Base-by-base conservation (phyloP, 2,329 filamentous ascomycete species). In the Diaporthe citri region DNA sequence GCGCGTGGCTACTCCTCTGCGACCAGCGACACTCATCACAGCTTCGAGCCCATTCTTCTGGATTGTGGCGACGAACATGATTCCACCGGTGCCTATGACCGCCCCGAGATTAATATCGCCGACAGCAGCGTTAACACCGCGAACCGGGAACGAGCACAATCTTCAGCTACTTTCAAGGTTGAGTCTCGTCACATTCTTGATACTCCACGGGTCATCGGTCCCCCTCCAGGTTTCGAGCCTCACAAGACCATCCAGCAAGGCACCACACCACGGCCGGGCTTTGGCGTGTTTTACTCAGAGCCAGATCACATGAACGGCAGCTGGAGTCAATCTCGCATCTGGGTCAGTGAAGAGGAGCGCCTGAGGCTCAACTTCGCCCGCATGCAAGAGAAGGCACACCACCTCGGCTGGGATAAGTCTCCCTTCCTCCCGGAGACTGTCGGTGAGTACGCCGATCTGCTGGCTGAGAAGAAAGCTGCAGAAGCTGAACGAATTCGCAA, bases 261-360 rank as follows among this genome's bases (percentile, higher is more conserved):
- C n/a, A 52, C 36, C 20, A 51, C n/a, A 6, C 43, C 56, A 41
- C 43, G 34, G 7, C 57, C n/a, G 2, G 36, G 56, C 43, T 55
- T 20, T 20, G 56, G 36, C 12, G 48, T 41, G 22, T 2, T 41
- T 8, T 6, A 25, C n/a, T 22, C 36, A 28, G 57, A 46, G 2
- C 15, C 22, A 7, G 46, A 55, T n/a, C 28, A 4, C 13, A 9
- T 17, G 28, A 55, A 17, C 1, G 71, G 46, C 52, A 46, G 17
- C 36, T 64, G 57, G 71, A 56, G 46, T 28, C 39, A 56, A 12
- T 72, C 71, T 51, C 48, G 51, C 34, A 55, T n/a, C 39, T 75
- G 71, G 74, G 22, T 56, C n/a, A 75, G 74, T 57, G 46, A 74
- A 31, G 41, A 74, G 39, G 74, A 73, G 56, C 62, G 66, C 28